Conservation (phyloP, 1,284 basidiomycete genomes). For the Trichosporon ovoides region DNA sequence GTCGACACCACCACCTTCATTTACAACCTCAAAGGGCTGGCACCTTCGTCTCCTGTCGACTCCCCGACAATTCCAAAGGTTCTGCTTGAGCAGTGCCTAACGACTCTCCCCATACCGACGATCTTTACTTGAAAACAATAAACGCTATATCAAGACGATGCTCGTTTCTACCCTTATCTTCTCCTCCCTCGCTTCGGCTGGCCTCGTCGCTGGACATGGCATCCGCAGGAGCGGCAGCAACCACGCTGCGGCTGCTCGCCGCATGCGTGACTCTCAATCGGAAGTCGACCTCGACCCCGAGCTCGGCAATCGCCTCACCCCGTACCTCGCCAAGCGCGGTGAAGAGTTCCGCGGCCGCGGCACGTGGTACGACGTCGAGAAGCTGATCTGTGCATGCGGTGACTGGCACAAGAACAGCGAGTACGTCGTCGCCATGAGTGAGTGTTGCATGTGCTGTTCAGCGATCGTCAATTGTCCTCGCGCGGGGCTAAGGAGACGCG, state of each 20-base stretch:
- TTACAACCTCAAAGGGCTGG: too few relatives aligned
- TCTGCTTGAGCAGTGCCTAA: too few relatives aligned
- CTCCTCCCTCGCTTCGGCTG: background rate
- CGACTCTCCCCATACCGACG: too few relatives aligned
- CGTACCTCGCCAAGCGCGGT: background rate
- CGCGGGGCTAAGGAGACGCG: too few relatives aligned
- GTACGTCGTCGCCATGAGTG: slow-evolving; percentile 3
- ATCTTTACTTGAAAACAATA: too few relatives aligned
- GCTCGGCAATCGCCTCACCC: background rate
- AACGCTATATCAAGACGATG: background rate
- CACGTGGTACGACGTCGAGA: background rate
- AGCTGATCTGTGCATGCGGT: slow-evolving; percentile 1
- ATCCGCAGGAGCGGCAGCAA: slow-evolving; percentile 12
- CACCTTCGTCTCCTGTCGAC: too few relatives aligned
- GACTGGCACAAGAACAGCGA: slow-evolving; percentile 1
- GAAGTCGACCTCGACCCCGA: background rate
- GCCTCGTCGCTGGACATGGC: slow-evolving; percentile 16
- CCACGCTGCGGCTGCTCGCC: slow-evolving; percentile 19
- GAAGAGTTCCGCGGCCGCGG: background rate
- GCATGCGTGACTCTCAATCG: background rate
- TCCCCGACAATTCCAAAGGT: too few relatives aligned
- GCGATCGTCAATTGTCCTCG: too few relatives aligned
- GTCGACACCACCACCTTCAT: too few relatives aligned
- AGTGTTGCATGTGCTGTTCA: too few relatives aligned
- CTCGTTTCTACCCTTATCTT: background rate